Base-by-base conservation (phyloP, 2,329 filamentous ascomycete species). In the Penicillium paneum region DNA sequence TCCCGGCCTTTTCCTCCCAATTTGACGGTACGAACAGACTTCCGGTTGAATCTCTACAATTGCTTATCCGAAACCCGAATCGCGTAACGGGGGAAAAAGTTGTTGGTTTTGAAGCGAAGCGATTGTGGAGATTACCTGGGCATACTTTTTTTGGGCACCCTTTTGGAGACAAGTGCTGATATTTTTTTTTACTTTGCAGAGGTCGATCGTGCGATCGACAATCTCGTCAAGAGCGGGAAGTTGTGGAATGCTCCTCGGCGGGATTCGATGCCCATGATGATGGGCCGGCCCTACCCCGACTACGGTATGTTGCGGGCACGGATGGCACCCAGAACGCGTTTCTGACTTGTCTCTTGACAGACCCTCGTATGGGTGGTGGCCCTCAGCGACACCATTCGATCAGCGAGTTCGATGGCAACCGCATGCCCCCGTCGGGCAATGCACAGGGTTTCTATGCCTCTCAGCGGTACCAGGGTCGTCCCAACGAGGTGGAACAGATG, bases 221-320 rank as follows among this genome's bases (percentile, higher is more conserved):
- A 97, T 75, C 83, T 99, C 57, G 83, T 93, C 69, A 97, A 97
- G 83, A 96, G 92, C 74, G 92, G 92, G 69, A 97, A 97, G 81
- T 87, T 92, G 78, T 94, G 93, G 76, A 80, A 80, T 68, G 83
- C 72, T 56, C 71, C 73, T 50, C 90, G 94, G 75, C 89, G 92
- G 82, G 90, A 96, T 78, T 96, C 85, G 55, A 81, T 87, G 82
- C 83, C 84, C 63, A 78, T 84, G 73, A 79, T 84, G 76, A 81
- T 82, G 72, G 79, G 77, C 63, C 79, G 80, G 67, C 81, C 76
- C 49, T 84, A 80, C 69, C 75, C 79, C 62, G 83, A 85, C 65
- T 84, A 80, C 69, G 83, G 84, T 86, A 81, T 72, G 80, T 70
- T 67, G 66, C 57, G 62, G 71, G 60, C 57, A 61, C 58, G 58